Percentiles rank a stretch among this genome's conserved stretches.
phyloP scores from a whole-genome alignment of 108 stramenopile species.

The Nitzschia palea region DNA sequence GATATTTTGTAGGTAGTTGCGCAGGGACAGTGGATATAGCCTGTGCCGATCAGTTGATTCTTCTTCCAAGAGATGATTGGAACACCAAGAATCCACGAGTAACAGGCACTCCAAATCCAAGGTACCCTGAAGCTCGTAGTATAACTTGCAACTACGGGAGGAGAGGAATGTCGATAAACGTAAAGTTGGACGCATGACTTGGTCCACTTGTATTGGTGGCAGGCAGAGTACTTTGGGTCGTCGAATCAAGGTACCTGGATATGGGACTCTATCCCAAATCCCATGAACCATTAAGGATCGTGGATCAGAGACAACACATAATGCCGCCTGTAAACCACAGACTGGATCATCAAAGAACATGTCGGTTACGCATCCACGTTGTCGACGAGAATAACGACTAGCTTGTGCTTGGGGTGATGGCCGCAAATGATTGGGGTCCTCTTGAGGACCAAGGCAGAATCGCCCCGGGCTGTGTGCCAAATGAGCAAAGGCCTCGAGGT shows the following conservation, averaged over 20 bases:
- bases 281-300: slow-evolving; percentile 53
- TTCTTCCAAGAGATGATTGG: slow-evolving; percentile 9
- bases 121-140: slow-evolving; percentile 36
- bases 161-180: slow-evolving; percentile 7
- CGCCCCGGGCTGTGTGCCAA: slow-evolving; percentile 49
- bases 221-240: slow-evolving; percentile 28
- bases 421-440: slow-evolving; percentile 54
- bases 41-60: background rate
- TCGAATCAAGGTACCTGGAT: slow-evolving; percentile 54
- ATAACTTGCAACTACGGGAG: slow-evolving; percentile 16
- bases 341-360: slow-evolving; percentile 54
- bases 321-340: slow-evolving; percentile 42
- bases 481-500: slow-evolving; percentile 49
- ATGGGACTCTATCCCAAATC: slow-evolving; percentile 57
- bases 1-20: slow-evolving; percentile 44
- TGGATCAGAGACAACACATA: slow-evolving; percentile 51
- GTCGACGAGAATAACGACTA: slow-evolving; percentile 14
- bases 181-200: background rate
- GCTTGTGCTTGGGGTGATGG: slow-evolving; percentile 1
- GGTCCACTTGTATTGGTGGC: background rate
- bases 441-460: slow-evolving; percentile 52
- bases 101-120: slow-evolving; percentile 38
- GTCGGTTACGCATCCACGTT: slow-evolving; percentile 41
- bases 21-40: slow-evolving; percentile 28
- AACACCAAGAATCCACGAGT: slow-evolving; percentile 24